Percentiles rank a stretch among this genome's conserved stretches.
Conservation (phyloP, 2,329 filamentous ascomycete genomes). For the Cercospora citrullina region DNA sequence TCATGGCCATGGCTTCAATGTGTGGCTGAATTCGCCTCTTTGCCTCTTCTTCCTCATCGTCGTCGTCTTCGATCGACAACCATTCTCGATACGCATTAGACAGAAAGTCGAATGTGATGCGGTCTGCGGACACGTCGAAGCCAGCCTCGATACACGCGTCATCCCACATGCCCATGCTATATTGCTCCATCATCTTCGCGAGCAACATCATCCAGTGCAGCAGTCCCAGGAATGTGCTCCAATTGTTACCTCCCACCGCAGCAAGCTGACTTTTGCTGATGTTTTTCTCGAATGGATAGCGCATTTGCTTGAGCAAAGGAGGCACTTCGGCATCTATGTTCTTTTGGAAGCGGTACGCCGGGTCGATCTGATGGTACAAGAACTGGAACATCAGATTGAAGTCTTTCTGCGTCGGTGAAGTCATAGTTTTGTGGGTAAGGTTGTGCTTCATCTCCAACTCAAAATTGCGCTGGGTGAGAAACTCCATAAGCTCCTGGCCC, state of each 20-base stretch:
- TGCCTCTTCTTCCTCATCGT: slow-evolving; percentile 79
- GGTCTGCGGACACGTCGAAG: slow-evolving; percentile 82
- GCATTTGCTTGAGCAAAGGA: slow-evolving; percentile 84
- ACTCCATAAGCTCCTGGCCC: slow-evolving; percentile 86
- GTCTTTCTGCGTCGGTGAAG: slow-evolving; percentile 95
- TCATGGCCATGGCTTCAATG: slow-evolving; percentile 79
- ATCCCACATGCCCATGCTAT: slow-evolving; percentile 75
- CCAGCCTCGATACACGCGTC: slow-evolving; percentile 86
- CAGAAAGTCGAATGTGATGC: slow-evolving; percentile 92
- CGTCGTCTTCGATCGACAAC: slow-evolving; percentile 76
- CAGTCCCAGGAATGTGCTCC: slow-evolving; percentile 89
- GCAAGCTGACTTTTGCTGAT: slow-evolving; percentile 96
- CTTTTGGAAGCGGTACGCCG: slow-evolving; percentile 88
- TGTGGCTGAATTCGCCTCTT: slow-evolving; percentile 79
- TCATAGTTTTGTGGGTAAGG: slow-evolving; percentile 85
- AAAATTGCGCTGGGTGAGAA: slow-evolving; percentile 89
- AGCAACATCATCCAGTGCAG: slow-evolving; percentile 99
- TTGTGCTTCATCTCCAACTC: slow-evolving; percentile 97
- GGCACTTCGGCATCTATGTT: slow-evolving; percentile 94
- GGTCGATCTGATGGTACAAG: slow-evolving; percentile 94
- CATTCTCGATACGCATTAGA: slow-evolving; percentile 89
- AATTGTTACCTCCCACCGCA: slow-evolving; percentile 94
- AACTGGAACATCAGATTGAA: slow-evolving; percentile 98
- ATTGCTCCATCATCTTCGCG: slow-evolving; percentile 88
- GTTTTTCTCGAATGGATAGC: slow-evolving; percentile 91